A percentile compares a stretch with the other conserved stretches of the same genome.
Evolutionary conservation across 345 rosid genomes (phyloP).

Genomic region (Turritis glabra): DNA sequence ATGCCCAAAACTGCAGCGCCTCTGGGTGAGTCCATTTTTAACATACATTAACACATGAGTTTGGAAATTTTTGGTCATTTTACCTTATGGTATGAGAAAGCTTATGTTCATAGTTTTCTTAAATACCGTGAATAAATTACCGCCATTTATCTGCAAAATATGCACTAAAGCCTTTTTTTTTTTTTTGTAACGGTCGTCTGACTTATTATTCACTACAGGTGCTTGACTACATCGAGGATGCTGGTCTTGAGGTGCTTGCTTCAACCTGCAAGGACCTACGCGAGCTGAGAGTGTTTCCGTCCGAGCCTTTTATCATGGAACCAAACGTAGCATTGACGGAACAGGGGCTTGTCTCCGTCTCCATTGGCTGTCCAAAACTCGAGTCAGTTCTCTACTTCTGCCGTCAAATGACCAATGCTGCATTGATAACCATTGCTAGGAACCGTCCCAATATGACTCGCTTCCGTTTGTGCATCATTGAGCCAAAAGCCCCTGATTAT

Average conservation of each 20-base stretch:
- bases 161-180: background rate
- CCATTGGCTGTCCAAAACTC: constrained; percentile 83
- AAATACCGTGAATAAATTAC: background rate
- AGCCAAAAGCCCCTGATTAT: constrained; percentile 77
- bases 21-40: constrained; percentile 61
- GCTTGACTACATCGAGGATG: constrained; percentile 85
- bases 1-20: constrained; percentile 73
- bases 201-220: constrained; percentile 48
- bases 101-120: background rate
- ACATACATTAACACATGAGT: background rate
- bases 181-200: background rate
- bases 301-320: constrained; percentile 69
- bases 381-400: constrained; percentile 91
- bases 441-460: constrained; percentile 84
- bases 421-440: constrained; percentile 74
- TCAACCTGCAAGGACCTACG: constrained; percentile 73
- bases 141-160: background rate
- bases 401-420: constrained; percentile 83
- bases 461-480: constrained; percentile 90
- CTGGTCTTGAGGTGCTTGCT: constrained; percentile 79
- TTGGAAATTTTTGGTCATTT: background rate
- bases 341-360: constrained; percentile 79
- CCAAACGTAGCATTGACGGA: constrained; percentile 80
- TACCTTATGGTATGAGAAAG: background rate
- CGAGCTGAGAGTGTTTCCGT: constrained; percentile 92